Evolutionary conservation across 2,329 filamentous ascomycete species (phyloP), one percentile per base, ranked within the genome.

Genomic region (Penicillium sp.): DNA sequence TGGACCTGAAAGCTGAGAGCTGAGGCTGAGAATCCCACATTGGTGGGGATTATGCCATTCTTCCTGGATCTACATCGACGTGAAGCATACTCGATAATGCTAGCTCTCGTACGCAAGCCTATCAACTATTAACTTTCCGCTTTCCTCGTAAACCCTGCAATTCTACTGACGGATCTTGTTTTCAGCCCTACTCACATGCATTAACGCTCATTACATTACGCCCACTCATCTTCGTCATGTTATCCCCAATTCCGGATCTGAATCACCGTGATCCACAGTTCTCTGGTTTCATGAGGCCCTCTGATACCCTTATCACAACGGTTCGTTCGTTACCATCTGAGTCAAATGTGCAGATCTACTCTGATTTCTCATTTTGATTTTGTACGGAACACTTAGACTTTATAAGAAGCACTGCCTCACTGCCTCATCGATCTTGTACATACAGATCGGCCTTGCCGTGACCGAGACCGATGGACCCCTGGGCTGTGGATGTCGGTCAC

Each of bases 331-430:
- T 43, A 33, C 40, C 33, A 46, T 39, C 46, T 44, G 46, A 46
- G 41, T 48, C 41, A 50, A 54, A 42, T 33, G 10, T 44, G 55
- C 55, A 56, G 56, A 56, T 58, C 55, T 23, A 37, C 29, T 49
- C 45, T 29, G 24, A 39, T 44, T 46, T 41, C 41, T 40, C 31
- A 18, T 18, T 18, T 18, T 18, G 23, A 15, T 42, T 45, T 33
- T 46, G 29, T 20, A 37, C 53, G 55, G 51, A 54, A 55, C 53
- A 47, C 55, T 53, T 58, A 40, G 49, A 33, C 31, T 38, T 44
- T 18, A 42, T 33, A 29, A 29, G 32, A 46, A 55, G 57, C 57
- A 59, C 55, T 58, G 57, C 57, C 55, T 55, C 57, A 59, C 55
- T 58, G 57, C 57, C 55, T 55, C 52, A 8, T 27, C 41, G 13